A percentile compares a stretch with the other conserved stretches of the same genome.
These are phyloP conservation scores for Ascochyta viciae-villosae DNA, from an alignment of 2,329 filamentous ascomycete species.

Conservation along the genomic window DNA sequence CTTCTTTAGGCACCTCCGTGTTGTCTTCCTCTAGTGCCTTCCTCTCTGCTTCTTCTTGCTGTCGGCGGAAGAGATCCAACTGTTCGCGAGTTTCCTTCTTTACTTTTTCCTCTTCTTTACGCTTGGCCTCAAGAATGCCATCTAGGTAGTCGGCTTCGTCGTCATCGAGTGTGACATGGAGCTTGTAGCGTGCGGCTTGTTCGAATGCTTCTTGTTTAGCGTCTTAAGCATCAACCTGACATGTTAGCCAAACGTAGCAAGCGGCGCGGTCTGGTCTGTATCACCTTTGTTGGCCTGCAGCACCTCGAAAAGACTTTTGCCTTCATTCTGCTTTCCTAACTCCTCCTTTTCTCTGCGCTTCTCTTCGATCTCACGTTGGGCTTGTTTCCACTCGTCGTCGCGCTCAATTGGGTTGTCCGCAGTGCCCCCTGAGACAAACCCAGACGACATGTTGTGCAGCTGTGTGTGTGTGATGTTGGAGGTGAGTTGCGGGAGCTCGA, in stretches of 20 bases:
- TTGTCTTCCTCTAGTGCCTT: constrained; percentile 51
- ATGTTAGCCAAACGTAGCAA: constrained; percentile 33
- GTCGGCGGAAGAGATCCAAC: constrained; percentile 64
- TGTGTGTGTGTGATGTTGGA: neutral
- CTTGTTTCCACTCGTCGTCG: constrained; percentile 68
- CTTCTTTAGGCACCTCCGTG: constrained; percentile 46
- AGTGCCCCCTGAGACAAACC: constrained; percentile 61
- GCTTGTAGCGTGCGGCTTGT: constrained; percentile 72
- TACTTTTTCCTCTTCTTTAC: constrained; percentile 63
- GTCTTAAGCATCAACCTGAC: constrained; percentile 56
- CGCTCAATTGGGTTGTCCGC: constrained; percentile 51
- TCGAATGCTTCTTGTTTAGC: constrained; percentile 90
- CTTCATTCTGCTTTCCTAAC: constrained; percentile 56
- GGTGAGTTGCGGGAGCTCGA: neutral
- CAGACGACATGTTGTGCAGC: constrained; percentile 51
- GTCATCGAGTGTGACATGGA: constrained; percentile 81
- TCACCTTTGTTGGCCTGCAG: constrained; percentile 82
- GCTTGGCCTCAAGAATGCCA: constrained; percentile 63
- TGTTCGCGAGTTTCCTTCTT: constrained; percentile 66
- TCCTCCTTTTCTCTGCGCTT: constrained; percentile 64
- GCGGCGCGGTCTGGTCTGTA: neutral
- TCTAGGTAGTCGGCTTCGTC: constrained; percentile 79
- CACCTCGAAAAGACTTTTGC: constrained; percentile 74
- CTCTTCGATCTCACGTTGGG: constrained; percentile 69
- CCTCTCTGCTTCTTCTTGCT: constrained; percentile 66